phyloP scores from a whole-genome alignment of 345 rosid genomes.

The Erysimum cheiranthoides region DNA sequence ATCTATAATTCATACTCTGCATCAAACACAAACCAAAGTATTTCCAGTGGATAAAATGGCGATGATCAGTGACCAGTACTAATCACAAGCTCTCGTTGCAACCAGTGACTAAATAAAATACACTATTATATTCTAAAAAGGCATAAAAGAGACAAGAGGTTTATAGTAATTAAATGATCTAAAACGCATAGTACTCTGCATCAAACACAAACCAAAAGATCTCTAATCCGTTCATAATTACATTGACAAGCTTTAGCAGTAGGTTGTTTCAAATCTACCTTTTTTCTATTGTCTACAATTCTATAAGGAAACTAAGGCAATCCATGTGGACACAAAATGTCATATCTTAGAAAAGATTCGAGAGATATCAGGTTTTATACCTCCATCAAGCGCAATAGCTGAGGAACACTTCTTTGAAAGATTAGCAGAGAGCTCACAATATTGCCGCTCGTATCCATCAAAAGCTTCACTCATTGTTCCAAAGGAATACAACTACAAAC shows the following conservation, averaged over 20 bases:
- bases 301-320: not conserved
- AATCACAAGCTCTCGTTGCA: not conserved
- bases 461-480: constrained; percentile 68
- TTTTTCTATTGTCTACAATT: not conserved
- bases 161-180: not conserved
- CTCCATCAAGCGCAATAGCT: constrained; percentile 59
- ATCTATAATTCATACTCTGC: not conserved
- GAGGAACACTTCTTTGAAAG: constrained; percentile 63
- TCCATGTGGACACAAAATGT: not conserved
- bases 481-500: not conserved
- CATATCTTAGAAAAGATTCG: not conserved
- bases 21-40: not conserved
- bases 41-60: not conserved
- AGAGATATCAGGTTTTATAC: constrained; percentile 39
- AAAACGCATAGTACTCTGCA: not conserved
- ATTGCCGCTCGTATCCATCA: constrained; percentile 64
- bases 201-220: not conserved
- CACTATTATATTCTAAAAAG: not conserved
- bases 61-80: not conserved
- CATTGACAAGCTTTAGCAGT: not conserved
- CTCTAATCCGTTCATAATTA: not conserved
- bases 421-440: constrained; percentile 69
- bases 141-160: not conserved
- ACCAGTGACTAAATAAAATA: not conserved
- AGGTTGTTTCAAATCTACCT: not conserved